Base-by-base conservation (phyloP, 2,329 filamentous ascomycete species). In the Trichoderma sp. region DNA sequence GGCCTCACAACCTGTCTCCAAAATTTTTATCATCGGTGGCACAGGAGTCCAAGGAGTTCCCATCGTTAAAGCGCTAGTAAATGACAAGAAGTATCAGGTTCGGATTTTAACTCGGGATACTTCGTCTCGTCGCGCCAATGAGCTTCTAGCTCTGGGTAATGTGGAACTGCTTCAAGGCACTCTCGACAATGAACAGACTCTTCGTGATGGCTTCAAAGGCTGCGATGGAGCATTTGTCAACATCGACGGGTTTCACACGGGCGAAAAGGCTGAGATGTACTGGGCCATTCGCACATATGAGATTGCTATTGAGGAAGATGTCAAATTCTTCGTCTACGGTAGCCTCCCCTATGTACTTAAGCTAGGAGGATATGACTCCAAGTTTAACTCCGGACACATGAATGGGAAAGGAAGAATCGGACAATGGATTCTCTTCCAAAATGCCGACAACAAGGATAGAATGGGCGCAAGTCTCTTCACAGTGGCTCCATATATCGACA, bases 221-320 rank as follows among this genome's bases (percentile, higher is more conserved):
- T 65, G 28, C 24, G 63, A 65, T 34, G 63, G 63, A 34, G 63
- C 63, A 1, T 65, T 65, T 34, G 43, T 53, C 18, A 65, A 65
- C 28, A 65, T 65, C 4, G 63, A 65, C 9, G 63, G 63, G 28
- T 65, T 65, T 18, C 24, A 34, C 12, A 53, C 28, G 3, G 63
- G 63, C 8, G 63, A 65, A 7, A 65, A 53, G 28, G n/a, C 43
- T 6, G 63, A 65, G 21, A 56, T 65, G 12, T 65, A 53, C 43
- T 65, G 63, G 63, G 63, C 63, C 21, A 65, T 65, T 26, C 63
- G 63, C 43, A 12, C 63, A 7, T 53, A 65, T 30, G 63, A 65
- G n/a, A 34, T 65, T 65, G 63, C 63, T 32, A 65, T 65, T 12
- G 63, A 65, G 15, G 63, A 65, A 21, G 63, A 43, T 6, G 53